Base-by-base conservation (phyloP, 2,329 filamentous ascomycete genomes). In the Ambrosiella beaveri region DNA sequence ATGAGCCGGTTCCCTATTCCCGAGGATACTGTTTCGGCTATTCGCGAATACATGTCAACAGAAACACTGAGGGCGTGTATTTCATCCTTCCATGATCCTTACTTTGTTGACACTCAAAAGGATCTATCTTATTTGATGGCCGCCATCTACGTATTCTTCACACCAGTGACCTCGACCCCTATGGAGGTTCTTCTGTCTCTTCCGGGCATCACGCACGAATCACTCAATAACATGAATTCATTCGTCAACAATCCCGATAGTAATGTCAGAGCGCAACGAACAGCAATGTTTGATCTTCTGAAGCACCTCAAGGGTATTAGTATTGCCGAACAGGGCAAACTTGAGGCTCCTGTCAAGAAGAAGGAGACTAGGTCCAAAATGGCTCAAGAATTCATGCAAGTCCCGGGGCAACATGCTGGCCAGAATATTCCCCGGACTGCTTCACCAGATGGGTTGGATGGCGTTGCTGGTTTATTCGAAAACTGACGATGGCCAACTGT, bases 21-120 rank as follows among this genome's bases (percentile, higher is more conserved):
- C 0, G 65, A 71, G 0, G 71, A 75, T 36, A 81, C 82, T 12
- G 76, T 81, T 1, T 71, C 76, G 7, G 85, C 77, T 7, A 86
- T 97, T 62, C 83, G 90, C 56, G 88, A 95, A 66, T 98, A 90
- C 69, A 90, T 97, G 66, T 88, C 84, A 56, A 82, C 82, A 4
- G 86, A 95, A 63, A 88, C 97, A 1, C 78, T 98, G 54, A 88
- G 90, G 71, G 88, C 89, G 0, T 91, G 86, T 65, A 87, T 96
- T 67, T 87, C 84, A 1, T 94, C 87, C 1, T 81, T 98, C 55
- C 87, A 97, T 70, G 93, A 98, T 64, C 84, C 88, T 0, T 96
- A 97, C 69, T 98, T 97, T 69, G 90, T 96, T 39, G 93, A 98
- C 64, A 80, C 94, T 62, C 93, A 98, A 66, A 91, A 90, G 67